Conservation (phyloP, 345 rosid genomes). For the Lenwebbia sp. region DNA sequence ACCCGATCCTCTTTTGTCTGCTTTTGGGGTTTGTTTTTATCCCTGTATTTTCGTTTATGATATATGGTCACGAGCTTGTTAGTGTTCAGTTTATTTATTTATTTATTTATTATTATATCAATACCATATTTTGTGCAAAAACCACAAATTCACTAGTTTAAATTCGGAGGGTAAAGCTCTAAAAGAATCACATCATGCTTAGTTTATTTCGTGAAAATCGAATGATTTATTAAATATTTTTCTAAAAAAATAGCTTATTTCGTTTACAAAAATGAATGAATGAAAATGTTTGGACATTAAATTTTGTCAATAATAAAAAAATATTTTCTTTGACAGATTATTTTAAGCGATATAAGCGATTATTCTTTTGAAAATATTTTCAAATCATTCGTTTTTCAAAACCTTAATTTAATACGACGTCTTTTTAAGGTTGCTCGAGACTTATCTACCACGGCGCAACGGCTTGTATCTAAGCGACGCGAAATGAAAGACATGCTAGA, state of each 20-base stretch:
- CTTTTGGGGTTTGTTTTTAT: not conserved
- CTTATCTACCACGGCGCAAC: not conserved
- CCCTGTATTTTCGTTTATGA: not conserved
- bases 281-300: not conserved
- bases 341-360: not conserved
- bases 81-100: not conserved
- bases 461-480: no score
- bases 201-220: not conserved
- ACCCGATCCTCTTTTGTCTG: not conserved
- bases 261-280: not conserved
- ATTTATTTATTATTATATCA: not conserved
- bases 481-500: not conserved
- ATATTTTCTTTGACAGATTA: not conserved
- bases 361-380: not conserved
- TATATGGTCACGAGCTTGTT: not conserved
- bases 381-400: not conserved
- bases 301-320: not conserved
- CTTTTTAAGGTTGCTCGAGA: not conserved
- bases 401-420: no score
- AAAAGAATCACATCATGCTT: not conserved
- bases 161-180: not conserved
- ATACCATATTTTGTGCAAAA: not conserved
- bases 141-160: not conserved
- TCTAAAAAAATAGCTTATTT: no score
- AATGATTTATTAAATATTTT: not conserved